Percentiles rank a stretch among this genome's conserved stretches.
These are phyloP conservation scores for Puccinia novopanici DNA, from an alignment of 1,284 basidiomycete species.

Conservation along the genomic window DNA sequence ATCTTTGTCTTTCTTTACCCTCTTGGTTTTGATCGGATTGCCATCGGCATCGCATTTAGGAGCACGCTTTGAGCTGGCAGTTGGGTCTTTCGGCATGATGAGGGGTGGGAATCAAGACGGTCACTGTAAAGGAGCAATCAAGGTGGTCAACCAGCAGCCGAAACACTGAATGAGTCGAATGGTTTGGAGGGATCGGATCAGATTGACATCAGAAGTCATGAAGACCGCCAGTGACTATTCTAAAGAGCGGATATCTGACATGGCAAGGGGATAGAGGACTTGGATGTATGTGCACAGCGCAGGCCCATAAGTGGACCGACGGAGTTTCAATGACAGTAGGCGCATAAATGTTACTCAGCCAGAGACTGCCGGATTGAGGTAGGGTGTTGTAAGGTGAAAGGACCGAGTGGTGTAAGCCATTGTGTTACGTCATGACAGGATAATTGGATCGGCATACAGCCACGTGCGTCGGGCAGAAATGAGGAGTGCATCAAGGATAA, in stretches of 20 bases:
- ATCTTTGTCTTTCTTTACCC: conserved; percentile 36
- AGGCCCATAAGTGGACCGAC: no score
- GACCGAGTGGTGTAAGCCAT: background rate
- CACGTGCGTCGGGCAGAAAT: conserved; percentile 6
- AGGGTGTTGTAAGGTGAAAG: no score
- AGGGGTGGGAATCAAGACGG: background rate
- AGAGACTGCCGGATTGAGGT: background rate
- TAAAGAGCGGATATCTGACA: no score
- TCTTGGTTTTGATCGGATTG: conserved; percentile 27
- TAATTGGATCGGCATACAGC: conserved; percentile 7
- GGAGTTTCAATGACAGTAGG: no score
- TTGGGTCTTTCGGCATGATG: conserved; percentile 41
- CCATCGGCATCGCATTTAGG: conserved; percentile 27
- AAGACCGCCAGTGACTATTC: background rate
- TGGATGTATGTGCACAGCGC: no score
- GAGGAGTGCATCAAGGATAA: background rate
- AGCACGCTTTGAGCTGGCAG: conserved; percentile 30
- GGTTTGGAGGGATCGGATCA: background rate
- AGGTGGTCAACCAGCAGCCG: conserved; percentile 5
- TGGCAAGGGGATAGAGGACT: no score
- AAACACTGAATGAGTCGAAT: background rate
- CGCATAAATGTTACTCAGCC: conserved; percentile 16
- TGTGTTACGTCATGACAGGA: background rate
- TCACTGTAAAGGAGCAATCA: background rate
- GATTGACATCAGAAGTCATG: background rate